phyloP scores from a whole-genome alignment of 768 basidiomycete genomes.

The Lactifluus hygrophoroides region DNA sequence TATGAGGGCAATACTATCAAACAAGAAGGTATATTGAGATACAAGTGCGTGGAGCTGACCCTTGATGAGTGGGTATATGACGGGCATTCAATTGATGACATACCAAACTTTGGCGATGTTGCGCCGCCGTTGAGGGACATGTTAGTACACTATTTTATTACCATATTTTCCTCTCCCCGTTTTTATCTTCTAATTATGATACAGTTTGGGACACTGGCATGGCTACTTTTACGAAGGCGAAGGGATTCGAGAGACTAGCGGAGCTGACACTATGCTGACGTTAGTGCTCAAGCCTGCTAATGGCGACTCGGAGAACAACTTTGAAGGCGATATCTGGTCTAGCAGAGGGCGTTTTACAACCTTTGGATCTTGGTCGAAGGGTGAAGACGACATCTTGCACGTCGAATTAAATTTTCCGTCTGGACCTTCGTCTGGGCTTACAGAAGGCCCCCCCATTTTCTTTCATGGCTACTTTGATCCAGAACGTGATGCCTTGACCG shows the following conservation, averaged over 20 bases:
- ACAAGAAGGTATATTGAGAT: constrained; percentile 3
- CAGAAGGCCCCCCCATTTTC: background rate
- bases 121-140: constrained; percentile 1
- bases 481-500: constrained; percentile 5
- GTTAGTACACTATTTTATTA: background rate
- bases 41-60: background rate
- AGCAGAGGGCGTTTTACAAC: constrained; percentile 10
- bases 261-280: constrained; percentile 12
- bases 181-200: background rate
- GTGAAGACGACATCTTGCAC: constrained; percentile 6
- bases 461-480: constrained; percentile 2
- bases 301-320: background rate
- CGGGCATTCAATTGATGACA: background rate
- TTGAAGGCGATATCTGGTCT: constrained; percentile 9
- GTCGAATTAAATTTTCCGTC: constrained; percentile 17
- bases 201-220: constrained; percentile 13
- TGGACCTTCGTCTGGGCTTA: constrained; percentile 1
- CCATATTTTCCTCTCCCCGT: background rate
- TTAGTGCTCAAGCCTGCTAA: constrained; percentile 4
- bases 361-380: constrained; percentile 14
- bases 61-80: constrained; percentile 12
- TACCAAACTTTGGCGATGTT: background rate
- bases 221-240: constrained; percentile 9
- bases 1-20: constrained; percentile 3
- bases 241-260: background rate